Evolutionary conservation across 495 filamentous ascomycete genomes (phyloP), one percentile per base, ranked within the genome.

Genomic region (Lasiosphaeris hirsuta): DNA sequence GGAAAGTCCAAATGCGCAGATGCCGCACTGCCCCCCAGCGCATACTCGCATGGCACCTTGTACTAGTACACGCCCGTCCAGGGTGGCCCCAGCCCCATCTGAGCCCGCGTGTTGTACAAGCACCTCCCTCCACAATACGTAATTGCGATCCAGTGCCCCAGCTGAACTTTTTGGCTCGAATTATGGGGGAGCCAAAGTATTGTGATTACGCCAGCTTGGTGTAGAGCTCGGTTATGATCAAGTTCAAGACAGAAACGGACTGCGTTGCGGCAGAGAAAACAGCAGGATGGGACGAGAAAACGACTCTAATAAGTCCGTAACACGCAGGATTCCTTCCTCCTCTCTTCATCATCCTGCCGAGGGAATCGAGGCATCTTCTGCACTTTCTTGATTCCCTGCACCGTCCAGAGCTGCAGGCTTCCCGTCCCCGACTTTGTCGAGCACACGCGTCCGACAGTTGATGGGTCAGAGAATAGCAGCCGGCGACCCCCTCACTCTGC

Each of bases 371-470:
- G 17, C 43, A 48, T 50, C 23, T 33, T 36, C 46, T n/a, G 18
- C 5, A 4, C 14, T 46, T n/a, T 10, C 30, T 42, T 15, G 50
- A n/a, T 23, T 1, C 18, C 50, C 50, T 42, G 15, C 18, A 19
- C 38, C 23, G 23, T 23, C 51, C 8, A 41, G 39, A 41, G 11
- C 39, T 45, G 51, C 51, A 54, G 39, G 39, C 40, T 19, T 15
- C 30, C 39, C 15, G 13, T 30, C 19, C 36, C 41, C 9, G 42
- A 18, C 11, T 15, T 30, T 44, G 3, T 39, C 11, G 13, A 36
- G 46, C 46, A 50, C 55, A 57, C 55, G 45, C 54, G 55, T 42
- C 55, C 38, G 17, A 36, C 47, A 42, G 41, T 42, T 36, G 55
- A 49, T 57, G 55, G 55, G 36, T 46, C 30, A 38, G 17, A 48